phyloP scores from a whole-genome alignment of 805 yeast genomes.

The Cyberlindnera maclurae region DNA sequence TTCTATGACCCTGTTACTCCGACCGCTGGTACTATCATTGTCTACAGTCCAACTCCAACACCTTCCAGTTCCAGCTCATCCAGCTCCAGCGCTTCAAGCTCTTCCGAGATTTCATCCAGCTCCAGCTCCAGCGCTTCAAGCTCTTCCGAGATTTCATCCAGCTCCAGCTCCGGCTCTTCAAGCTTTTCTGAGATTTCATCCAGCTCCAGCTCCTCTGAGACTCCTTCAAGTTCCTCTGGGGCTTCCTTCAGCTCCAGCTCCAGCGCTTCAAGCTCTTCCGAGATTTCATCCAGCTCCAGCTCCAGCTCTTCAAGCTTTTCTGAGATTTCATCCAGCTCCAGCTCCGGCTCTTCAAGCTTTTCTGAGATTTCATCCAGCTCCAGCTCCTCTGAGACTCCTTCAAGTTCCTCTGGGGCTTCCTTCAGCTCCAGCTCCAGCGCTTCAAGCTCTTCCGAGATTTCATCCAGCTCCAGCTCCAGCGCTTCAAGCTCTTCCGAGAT shows the following conservation, averaged over 20 bases:
- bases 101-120: slow-evolving; percentile 1
- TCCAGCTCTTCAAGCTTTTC: neutral
- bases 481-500: neutral
- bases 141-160: slow-evolving; percentile 2
- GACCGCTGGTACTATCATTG: slow-evolving; percentile 16
- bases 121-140: slow-evolving; percentile 2
- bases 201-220: slow-evolving; percentile 7
- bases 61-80: slow-evolving; percentile 6
- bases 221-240: neutral
- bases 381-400: neutral
- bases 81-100: slow-evolving; percentile 1
- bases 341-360: neutral
- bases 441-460: neutral
- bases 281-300: slow-evolving; percentile 3
- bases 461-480: neutral
- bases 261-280: slow-evolving; percentile 1
- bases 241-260: neutral
- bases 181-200: slow-evolving; percentile 7
- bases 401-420: neutral
- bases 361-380: neutral
- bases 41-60: slow-evolving; percentile 12
- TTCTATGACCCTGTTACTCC: slow-evolving; percentile 6
- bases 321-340: neutral
- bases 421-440: neutral
- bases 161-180: slow-evolving; percentile 3